Percentiles rank a stretch among this genome's conserved stretches.
Conservation (phyloP, 176 grass and related monocot genomes). For the Triticum turgidum region DNA sequence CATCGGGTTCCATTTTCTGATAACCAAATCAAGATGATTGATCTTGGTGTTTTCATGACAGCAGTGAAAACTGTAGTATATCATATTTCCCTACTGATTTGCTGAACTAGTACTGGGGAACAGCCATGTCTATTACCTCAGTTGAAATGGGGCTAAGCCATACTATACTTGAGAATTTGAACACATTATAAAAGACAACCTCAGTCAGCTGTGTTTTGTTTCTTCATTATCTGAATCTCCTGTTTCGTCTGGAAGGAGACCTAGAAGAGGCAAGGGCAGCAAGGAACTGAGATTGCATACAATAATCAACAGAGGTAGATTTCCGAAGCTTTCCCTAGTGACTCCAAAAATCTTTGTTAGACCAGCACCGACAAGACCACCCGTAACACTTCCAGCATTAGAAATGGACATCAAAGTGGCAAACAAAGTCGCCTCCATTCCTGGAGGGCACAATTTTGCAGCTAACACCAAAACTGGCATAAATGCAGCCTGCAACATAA, state of each 20-base stretch:
- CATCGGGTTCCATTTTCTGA: constrained; percentile 14
- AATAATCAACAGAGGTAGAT: constrained; percentile 69
- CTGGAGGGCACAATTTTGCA: constrained; percentile 89
- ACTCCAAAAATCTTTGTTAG: constrained; percentile 85
- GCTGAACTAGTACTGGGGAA: neutral
- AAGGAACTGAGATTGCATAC: constrained; percentile 94
- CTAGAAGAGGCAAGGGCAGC: constrained; percentile 79
- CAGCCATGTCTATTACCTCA: neutral
- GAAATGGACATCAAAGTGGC: constrained; percentile 98
- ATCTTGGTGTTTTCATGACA: constrained; percentile 7
- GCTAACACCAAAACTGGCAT: constrained; percentile 98
- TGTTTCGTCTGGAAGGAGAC: constrained; percentile 74
- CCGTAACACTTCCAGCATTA: constrained; percentile 87
- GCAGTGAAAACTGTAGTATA: neutral
- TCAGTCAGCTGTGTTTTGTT: constrained; percentile 37
- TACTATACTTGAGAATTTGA: constrained; percentile 3
- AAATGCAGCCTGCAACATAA: constrained; percentile 81
- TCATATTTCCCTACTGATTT: constrained; percentile 18
- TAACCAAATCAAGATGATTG: constrained; percentile 14
- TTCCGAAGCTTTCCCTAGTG: constrained; percentile 83
- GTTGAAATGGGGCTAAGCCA: neutral
- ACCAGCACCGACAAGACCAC: constrained; percentile 83
- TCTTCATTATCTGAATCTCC: constrained; percentile 35
- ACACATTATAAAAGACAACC: constrained; percentile 4
- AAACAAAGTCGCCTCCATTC: constrained; percentile 97